These are phyloP conservation scores for Paraconiothyrium sp. DNA, from an alignment of 2,329 filamentous ascomycete species.

Conservation along the genomic window DNA sequence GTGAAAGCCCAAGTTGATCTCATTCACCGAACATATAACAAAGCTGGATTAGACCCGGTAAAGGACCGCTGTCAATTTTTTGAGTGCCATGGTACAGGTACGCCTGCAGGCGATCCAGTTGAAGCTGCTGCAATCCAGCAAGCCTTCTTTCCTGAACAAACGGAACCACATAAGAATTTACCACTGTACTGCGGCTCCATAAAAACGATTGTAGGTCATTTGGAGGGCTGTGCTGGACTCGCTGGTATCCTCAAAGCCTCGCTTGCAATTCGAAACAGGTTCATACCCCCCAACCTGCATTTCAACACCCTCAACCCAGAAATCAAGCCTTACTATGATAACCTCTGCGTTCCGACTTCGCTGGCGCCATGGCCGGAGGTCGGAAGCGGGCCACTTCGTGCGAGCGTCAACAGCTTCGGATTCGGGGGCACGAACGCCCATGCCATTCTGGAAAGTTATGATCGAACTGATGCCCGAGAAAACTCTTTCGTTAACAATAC, in stretches of 20 bases:
- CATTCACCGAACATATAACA: conserved; percentile 48
- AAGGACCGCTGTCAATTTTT: conserved; percentile 34
- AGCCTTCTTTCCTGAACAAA: conserved; percentile 13
- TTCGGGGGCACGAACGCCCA: conserved; percentile 41
- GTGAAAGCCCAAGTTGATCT: conserved; percentile 46
- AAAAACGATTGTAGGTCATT: conserved; percentile 55
- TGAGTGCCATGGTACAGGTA: conserved; percentile 43
- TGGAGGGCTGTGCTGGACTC: conserved; percentile 52
- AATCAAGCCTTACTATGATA: conserved; percentile 27
- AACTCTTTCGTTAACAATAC: not conserved
- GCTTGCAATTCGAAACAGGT: conserved; percentile 38
- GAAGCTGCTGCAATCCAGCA: conserved; percentile 32
- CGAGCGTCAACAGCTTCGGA: conserved; percentile 35
- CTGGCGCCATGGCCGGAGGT: conserved; percentile 22
- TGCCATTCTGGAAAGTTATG: conserved; percentile 33
- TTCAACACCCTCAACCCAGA: not conserved
- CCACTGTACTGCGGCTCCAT: conserved; percentile 33
- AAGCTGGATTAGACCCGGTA: conserved; percentile 45
- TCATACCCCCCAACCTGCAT: conserved; percentile 37
- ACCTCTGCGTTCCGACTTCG: conserved; percentile 24
- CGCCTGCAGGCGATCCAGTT: conserved; percentile 36
- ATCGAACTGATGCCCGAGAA: not conserved
- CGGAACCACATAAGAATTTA: no score
- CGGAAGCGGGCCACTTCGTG: conserved; percentile 18
- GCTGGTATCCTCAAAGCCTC: conserved; percentile 50